Percentiles rank a stretch among this genome's conserved stretches.
phyloP scores from a whole-genome alignment of 1,139 yeast species.

The Pichia sp. region DNA sequence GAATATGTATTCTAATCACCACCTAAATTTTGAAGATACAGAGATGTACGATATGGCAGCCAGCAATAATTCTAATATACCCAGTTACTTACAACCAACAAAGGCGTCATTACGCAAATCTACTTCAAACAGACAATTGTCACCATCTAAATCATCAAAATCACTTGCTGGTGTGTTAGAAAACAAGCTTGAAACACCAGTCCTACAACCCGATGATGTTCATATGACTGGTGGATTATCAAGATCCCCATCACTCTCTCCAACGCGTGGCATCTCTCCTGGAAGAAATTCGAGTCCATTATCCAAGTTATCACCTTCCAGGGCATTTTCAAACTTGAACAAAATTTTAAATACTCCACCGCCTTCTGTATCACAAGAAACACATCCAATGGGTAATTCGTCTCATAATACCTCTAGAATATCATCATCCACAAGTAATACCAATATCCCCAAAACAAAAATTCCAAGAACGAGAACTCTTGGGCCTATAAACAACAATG shows the following conservation, averaged over 20 bases:
- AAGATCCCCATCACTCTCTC: constrained; percentile 18
- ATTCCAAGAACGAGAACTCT: constrained; percentile 8
- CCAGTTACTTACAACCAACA: constrained; percentile 27
- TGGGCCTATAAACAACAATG: not conserved
- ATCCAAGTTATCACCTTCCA: constrained; percentile 31
- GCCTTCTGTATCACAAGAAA: constrained; percentile 11
- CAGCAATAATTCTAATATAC: constrained; percentile 8
- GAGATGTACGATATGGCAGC: not conserved
- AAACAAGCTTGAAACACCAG: too few relatives aligned
- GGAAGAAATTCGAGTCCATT: constrained; percentile 4
- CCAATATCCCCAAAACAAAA: not conserved
- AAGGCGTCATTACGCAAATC: constrained; percentile 23
- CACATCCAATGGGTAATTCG: not conserved
- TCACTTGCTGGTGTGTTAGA: constrained; percentile 1
- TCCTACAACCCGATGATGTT: constrained; percentile 2
- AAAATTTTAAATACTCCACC: constrained; percentile 12
- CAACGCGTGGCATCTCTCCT: constrained; percentile 5
- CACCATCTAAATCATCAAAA: constrained; percentile 17
- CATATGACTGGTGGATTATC: constrained; percentile 2
- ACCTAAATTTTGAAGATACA: not conserved
- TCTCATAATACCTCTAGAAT: too few relatives aligned
- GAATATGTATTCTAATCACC: constrained; percentile 18
- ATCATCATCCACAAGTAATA: not conserved
- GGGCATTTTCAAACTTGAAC: constrained; percentile 24
- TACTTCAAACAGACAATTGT: constrained; percentile 14